Conservation (phyloP, 371 early-diverging fungal genomes). For the Actinomucor elegans region DNA sequence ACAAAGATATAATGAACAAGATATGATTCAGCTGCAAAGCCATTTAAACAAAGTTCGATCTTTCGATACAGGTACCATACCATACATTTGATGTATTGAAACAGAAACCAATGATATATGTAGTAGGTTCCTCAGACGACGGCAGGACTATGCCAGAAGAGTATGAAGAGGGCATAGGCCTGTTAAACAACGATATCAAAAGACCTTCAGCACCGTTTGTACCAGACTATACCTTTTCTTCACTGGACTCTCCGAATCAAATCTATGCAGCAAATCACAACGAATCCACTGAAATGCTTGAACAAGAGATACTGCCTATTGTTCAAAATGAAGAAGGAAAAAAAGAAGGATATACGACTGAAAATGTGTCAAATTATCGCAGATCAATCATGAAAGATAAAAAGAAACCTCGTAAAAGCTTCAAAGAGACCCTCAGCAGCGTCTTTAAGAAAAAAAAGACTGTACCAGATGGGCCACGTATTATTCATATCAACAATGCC, state of each 20-base stretch:
- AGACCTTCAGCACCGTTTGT: not conserved
- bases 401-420: not conserved
- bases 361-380: not conserved
- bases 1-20: no score
- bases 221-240: slow-evolving; percentile 31
- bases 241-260: slow-evolving; percentile 6
- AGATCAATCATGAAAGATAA: not conserved
- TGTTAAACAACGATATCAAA: slow-evolving; percentile 7
- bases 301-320: not conserved
- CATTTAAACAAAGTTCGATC: slow-evolving; percentile 7
- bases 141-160: slow-evolving; percentile 33
- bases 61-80: slow-evolving; percentile 19
- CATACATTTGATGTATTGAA: not conserved
- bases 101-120: not conserved
- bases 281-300: slow-evolving; percentile 43
- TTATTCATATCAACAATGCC: slow-evolving; percentile 82
- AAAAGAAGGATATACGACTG: not conserved
- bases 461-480: slow-evolving; percentile 42
- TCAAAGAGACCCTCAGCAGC: not conserved
- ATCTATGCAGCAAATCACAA: slow-evolving; percentile 7
- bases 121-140: slow-evolving; percentile 31
- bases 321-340: not conserved
- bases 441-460: not conserved
- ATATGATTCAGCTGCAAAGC: not conserved
- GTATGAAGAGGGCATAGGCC: slow-evolving; percentile 29